Conservation (phyloP, 176 grass and related monocot species). For the Oryza meridionalis region DNA sequence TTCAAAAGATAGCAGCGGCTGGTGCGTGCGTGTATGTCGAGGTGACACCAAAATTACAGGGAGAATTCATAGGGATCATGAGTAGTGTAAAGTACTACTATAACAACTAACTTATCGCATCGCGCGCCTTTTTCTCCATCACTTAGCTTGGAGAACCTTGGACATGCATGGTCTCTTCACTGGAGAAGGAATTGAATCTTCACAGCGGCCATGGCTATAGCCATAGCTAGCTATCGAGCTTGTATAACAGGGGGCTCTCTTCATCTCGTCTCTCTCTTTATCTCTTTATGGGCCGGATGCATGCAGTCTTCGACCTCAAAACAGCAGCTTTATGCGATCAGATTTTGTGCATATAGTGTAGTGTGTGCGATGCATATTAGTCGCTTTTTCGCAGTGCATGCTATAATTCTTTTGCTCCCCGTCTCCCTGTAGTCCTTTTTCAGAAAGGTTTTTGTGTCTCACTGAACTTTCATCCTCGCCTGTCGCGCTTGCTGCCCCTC, state of each 20-base stretch:
- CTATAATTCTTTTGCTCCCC: conserved; percentile 74
- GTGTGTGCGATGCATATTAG: conserved; percentile 44
- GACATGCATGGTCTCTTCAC: conserved; percentile 6
- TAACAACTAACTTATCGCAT: conserved; percentile 39
- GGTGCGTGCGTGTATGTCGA: conserved; percentile 38
- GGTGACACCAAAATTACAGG: conserved; percentile 50
- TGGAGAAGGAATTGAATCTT: conserved; percentile 50
- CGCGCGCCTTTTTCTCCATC: conserved; percentile 22
- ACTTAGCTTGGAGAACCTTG: not conserved
- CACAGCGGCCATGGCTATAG: conserved; percentile 20
- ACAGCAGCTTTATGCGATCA: conserved; percentile 59
- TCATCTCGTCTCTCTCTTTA: conserved; percentile 30
- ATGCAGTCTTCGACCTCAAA: conserved; percentile 48
- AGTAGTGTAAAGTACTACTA: conserved; percentile 45
- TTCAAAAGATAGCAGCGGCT: conserved; percentile 43
- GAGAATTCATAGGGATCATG: conserved; percentile 72
- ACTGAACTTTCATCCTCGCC: conserved; percentile 76
- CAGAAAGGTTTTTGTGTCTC: conserved; percentile 72
- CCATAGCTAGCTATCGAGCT: not conserved
- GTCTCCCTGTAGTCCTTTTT: conserved; percentile 61
- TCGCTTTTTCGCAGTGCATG: conserved; percentile 63
- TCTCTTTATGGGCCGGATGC: conserved; percentile 50
- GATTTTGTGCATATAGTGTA: conserved; percentile 45
- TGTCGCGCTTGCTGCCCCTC: conserved; percentile 43
- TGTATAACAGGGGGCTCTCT: conserved; percentile 20